Conservation (phyloP, 257 asterid genomes). For the Solanum medicagineum region DNA sequence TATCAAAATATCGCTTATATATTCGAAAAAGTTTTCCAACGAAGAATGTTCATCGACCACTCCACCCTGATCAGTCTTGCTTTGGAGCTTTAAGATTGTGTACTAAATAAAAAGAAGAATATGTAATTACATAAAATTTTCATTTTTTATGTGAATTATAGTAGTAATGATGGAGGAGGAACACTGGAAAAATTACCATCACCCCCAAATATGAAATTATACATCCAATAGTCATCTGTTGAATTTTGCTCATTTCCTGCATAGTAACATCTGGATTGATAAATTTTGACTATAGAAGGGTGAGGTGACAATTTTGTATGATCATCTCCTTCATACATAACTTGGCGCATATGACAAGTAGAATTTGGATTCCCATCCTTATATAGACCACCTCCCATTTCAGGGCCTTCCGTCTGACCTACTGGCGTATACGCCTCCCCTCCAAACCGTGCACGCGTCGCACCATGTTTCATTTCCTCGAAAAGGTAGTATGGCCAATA, state of each 20-base stretch:
- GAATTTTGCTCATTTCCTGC: background rate
- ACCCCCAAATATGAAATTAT: background rate
- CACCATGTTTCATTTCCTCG: background rate
- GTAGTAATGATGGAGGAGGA: background rate
- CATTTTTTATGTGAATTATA: background rate
- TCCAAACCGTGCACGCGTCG: background rate
- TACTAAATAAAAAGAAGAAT: too few species aligned
- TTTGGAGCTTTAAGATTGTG: too few species aligned
- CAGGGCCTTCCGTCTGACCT: background rate
- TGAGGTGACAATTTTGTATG: background rate
- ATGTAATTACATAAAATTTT: background rate
- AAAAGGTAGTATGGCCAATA: background rate
- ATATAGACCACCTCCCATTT: background rate
- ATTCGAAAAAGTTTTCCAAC: too few species aligned
- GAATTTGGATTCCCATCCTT: accelerated
- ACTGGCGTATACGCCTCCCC: background rate
- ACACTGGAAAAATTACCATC: background rate
- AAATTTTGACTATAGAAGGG: background rate
- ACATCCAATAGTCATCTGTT: background rate
- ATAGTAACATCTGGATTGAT: background rate
- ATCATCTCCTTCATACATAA: background rate
- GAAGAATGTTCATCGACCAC: too few species aligned
- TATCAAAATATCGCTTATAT: too few species aligned
- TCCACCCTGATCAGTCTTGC: too few species aligned
- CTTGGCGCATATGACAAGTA: background rate